These are phyloP conservation scores for Raffaelea albimanens DNA, from an alignment of 2,329 filamentous ascomycete species.

Conservation along the genomic window DNA sequence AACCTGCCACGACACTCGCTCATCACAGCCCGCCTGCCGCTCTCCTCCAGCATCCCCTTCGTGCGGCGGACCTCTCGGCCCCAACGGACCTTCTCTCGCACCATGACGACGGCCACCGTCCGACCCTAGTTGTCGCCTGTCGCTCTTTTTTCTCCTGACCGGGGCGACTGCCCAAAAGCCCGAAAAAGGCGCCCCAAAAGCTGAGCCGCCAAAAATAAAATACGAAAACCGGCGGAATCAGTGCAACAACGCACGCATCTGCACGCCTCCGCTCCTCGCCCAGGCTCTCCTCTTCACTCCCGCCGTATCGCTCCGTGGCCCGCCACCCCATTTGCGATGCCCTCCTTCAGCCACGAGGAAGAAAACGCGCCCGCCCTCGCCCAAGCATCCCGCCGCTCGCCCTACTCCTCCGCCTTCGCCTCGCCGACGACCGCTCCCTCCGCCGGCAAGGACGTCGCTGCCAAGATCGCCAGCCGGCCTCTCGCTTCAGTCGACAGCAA, in stretches of 20 bases:
- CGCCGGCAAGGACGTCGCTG: constrained; percentile 6
- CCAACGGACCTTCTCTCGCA: background rate
- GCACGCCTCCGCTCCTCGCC: no score
- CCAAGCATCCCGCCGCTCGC: background rate
- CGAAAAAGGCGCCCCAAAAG: no score
- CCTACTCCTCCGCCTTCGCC: background rate
- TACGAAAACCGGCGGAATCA: no score
- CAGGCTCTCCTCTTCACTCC: no score
- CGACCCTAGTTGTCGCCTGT: background rate
- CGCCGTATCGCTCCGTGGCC: no score
- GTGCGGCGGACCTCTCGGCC: no score
- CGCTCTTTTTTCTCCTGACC: background rate
- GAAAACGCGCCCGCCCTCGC: constrained; percentile 8
- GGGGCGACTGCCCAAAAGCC: background rate
- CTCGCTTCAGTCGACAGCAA: constrained; percentile 8
- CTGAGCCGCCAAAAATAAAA: no score
- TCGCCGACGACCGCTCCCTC: constrained; percentile 1
- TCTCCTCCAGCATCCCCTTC: no score
- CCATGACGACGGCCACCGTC: background rate
- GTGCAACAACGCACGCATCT: no score
- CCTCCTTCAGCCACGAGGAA: constrained; percentile 8
- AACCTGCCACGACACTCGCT: no score
- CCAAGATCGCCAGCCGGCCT: constrained; percentile 1
- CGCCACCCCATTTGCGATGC: constrained; percentile 8
- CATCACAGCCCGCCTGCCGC: no score